Conservation (phyloP, 768 basidiomycete genomes). For the Russula sp. region DNA sequence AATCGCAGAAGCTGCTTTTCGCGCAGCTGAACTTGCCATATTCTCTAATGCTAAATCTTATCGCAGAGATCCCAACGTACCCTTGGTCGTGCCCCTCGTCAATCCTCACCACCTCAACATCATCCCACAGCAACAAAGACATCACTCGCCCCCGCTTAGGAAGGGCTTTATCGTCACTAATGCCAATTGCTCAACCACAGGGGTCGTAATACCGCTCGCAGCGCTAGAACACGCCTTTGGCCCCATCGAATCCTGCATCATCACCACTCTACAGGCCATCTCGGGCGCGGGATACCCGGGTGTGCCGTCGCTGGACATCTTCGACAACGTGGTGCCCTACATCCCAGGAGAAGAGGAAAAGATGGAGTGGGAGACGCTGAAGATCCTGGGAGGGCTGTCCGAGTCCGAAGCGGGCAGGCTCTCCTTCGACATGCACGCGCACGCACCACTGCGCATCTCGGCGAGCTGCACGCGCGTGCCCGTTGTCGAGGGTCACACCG, state of each 20-base stretch:
- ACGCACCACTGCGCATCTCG: conserved; percentile 79
- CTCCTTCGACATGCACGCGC: conserved; percentile 79
- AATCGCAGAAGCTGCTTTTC: conserved; percentile 71
- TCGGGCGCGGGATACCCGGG: conserved; percentile 98
- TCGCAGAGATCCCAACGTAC: conserved; percentile 85
- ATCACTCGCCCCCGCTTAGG: conserved; percentile 59
- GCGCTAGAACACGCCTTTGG: conserved; percentile 90
- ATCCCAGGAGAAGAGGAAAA: conserved; percentile 96
- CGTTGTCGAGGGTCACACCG: conserved; percentile 92
- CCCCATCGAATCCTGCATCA: conserved; percentile 84
- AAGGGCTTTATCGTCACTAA: conserved; percentile 97
- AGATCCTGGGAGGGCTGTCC: conserved; percentile 84
- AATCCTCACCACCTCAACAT: conserved; percentile 84
- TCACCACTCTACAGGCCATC: conserved; percentile 97
- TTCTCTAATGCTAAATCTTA: conserved; percentile 99
- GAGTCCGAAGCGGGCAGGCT: conserved; percentile 45
- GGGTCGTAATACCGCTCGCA: conserved; percentile 82
- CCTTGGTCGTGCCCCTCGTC: conserved; percentile 94
- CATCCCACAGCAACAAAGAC: conserved; percentile 71
- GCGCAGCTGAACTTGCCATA: conserved; percentile 80
- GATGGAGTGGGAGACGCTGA: conserved; percentile 97
- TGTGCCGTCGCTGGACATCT: conserved; percentile 79
- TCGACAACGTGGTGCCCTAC: conserved; percentile 94
- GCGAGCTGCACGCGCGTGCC: conserved; percentile 94
- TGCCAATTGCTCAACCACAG: conserved; percentile 97